Evolutionary conservation across 108 stramenopile genomes (phyloP), one percentile per base, ranked within the genome.

Genomic region (Cylindrotheca closterium): DNA sequence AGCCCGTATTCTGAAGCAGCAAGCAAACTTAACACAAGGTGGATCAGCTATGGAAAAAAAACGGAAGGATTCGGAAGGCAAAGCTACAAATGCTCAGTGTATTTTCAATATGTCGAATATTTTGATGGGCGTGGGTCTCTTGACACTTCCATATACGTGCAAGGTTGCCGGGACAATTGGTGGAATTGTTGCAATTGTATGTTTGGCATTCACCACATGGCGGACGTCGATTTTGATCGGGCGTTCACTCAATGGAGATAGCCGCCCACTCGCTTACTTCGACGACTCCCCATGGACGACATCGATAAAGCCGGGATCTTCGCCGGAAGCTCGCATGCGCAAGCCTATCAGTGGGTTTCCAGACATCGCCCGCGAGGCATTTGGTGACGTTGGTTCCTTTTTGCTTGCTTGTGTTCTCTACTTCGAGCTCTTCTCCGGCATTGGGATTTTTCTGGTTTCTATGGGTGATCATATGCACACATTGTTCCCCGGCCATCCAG

Each of bases 391-490:
- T 32, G 89, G 83, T 31, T 65, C 78, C 34, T 37, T 91, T 21
- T 19, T 83, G 50, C 69, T 91, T 25, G 83, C 82, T 2, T 34
- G 70, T 23, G 75, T 88, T 23, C 48, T 91, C 15, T 91, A 91
- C 71, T 91, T 91, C 62, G 90, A 91, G 70, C 73, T 91, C 24
- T 88, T 91, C 62, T 88, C 86, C 26, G 88, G 90, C 66, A 53
- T 91, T 25, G 66, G 81, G 45, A 91, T 91, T 51, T 91, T 91
- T 57, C 78, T 91, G 23, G 84, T 87, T 5, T 82, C 82, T n/a
- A 59, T 87, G 47, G 86, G 81, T 12, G 85, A 88, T 67, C 90
- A 91, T 63, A 53, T 91, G 33, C 71, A 80, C 54, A 71, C 66
- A 0, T 55, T 91, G 18, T 85, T 90, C 37, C 89, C 89, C 10